A percentile compares a stretch with the other conserved stretches of the same genome.
These are phyloP conservation scores for Colletotrichum spaethianum DNA, from an alignment of 2,329 filamentous ascomycete species.

Conservation along the genomic window DNA sequence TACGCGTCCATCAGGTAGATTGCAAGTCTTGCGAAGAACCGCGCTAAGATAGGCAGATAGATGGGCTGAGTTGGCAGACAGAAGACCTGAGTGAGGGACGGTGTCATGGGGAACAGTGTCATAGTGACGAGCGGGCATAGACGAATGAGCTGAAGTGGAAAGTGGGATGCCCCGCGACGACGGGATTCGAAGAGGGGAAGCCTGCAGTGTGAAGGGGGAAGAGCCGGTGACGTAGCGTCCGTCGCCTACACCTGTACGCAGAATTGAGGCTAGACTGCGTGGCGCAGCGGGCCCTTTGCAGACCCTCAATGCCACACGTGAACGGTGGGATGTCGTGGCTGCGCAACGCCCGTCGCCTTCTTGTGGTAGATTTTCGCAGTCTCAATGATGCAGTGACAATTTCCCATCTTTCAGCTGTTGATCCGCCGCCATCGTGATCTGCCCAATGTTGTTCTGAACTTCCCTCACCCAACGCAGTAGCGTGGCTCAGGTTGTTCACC, in stretches of 20 bases:
- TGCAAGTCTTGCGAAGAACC: not conserved
- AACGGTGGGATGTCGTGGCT: not conserved
- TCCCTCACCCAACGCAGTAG: too few relatives aligned
- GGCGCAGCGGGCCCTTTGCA: conserved; percentile 14
- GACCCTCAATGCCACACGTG: not conserved
- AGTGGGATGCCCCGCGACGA: not conserved
- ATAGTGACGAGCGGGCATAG: conserved; percentile 6
- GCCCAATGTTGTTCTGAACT: too few relatives aligned
- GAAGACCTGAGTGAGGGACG: too few relatives aligned
- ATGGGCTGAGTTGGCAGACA: not conserved
- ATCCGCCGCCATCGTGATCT: too few relatives aligned
- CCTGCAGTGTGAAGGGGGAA: not conserved
- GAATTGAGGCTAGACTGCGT: conserved; percentile 10
- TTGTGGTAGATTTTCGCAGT: not conserved
- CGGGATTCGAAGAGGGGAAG: conserved; percentile 9
- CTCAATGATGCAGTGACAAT: not conserved
- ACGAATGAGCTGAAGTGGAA: not conserved
- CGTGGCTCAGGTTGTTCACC: not conserved
- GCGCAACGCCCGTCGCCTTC: not conserved
- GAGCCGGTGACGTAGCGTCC: conserved; percentile 29
- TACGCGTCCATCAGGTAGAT: not conserved
- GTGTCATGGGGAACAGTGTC: not conserved
- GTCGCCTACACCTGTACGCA: not conserved
- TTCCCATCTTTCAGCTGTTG: not conserved
- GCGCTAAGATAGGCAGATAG: not conserved